Conservation (phyloP, 371 early-diverging fungal genomes). For the Capillidium rhysosporum region DNA sequence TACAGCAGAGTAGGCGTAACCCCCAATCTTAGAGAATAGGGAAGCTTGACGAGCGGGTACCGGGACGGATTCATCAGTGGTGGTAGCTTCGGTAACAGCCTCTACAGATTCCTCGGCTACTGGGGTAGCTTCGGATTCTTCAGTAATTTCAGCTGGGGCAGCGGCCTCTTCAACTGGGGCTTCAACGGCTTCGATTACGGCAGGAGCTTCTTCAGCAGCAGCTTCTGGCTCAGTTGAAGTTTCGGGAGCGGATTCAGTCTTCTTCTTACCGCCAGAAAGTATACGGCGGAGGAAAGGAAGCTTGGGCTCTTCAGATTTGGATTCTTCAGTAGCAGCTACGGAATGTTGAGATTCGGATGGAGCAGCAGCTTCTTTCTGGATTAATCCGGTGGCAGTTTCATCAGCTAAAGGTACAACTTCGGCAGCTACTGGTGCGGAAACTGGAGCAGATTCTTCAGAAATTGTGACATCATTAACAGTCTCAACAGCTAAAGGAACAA, state of each 20-base stretch:
- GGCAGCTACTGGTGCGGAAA: background rate
- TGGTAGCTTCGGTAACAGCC: background rate
- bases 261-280: background rate
- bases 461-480: background rate
- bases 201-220: constrained; percentile 1
- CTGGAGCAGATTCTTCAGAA: background rate
- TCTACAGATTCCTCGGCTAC: background rate
- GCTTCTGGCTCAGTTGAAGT: background rate
- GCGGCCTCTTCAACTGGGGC: background rate
- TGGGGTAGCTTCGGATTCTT: background rate
- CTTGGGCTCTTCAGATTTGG: background rate
- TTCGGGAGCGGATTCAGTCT: background rate
- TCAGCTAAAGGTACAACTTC: background rate
- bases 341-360: background rate
- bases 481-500: background rate
- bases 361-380: background rate
- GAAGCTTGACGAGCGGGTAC: background rate
- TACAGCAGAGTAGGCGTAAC: constrained; percentile 4
- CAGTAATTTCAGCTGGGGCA: background rate
- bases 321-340: background rate
- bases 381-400: background rate
- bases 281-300: background rate
- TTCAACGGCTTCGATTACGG: constrained; percentile 3
- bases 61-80: background rate
- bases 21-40: background rate